Evolutionary conservation across 768 basidiomycete species (phyloP), one percentile per base, ranked within the genome.

Genomic region (Russula foetens): DNA sequence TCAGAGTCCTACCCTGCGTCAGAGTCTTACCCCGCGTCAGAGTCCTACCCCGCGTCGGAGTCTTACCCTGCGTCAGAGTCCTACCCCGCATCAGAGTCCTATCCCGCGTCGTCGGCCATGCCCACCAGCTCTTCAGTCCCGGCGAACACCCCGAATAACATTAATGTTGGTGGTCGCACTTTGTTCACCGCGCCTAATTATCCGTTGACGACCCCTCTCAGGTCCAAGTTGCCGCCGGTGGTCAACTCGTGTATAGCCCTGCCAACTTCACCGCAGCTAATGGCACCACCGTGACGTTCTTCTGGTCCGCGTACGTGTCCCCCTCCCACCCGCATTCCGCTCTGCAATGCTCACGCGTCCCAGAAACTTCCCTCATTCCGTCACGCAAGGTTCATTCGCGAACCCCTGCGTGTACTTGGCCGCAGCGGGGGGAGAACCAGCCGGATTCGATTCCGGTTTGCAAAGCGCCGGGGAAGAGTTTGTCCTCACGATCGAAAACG

Each of bases 371-470:
- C 33, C 21, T 24, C 70, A 70, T 67, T 71, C 70, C n/a, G 67
- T 74, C 68, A 77, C 72, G 21, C 69, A 71, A 69, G 69, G 60
- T 44, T 45, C 63, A 21, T 69, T 70, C 49, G 50, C 8, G 29
- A 58, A 49, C 35, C 75, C 76, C 1, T 70, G 69, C 70, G 29
- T 75, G 11, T 75, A 75, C 56, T 75, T 85, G 41, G 69, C 70
- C 1, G 76, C 78, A 11, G 67, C 72, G n/a, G 76, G 50, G 21
- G 66, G 67, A 39, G 38, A 54, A 45, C 19, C 63, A 9, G 46
- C 46, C 14, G 82, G 82, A 2, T 84, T 85, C 60, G 82, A 84
- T 70, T 83, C 82, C 29, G 81, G 81, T 35, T 68, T 84, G 58
- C 70, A 70, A 43, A 28, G n/a, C n/a, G n/a, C 45, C 7, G 70